Conservation (phyloP, 768 basidiomycete genomes). For the Favolaschia claudopus region DNA sequence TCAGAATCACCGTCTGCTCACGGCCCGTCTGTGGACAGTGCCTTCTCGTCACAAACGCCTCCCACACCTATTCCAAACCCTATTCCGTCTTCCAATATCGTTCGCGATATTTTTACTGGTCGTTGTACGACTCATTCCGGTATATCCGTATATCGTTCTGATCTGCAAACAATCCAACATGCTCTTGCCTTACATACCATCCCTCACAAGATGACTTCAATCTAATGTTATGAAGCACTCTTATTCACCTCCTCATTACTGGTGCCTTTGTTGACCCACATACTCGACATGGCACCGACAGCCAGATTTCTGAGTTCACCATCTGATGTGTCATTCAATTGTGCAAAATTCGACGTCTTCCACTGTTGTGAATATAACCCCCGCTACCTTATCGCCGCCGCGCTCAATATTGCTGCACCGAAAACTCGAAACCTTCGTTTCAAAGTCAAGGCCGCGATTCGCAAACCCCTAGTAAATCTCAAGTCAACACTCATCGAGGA, state of each 20-base stretch:
- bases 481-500: neutral
- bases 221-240: neutral
- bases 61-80: neutral
- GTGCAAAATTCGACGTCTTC: neutral
- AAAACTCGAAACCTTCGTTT: neutral
- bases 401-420: neutral
- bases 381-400: neutral
- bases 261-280: neutral
- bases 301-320: neutral
- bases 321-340: too few species aligned
- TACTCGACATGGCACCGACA: neutral
- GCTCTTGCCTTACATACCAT: neutral
- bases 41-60: too few species aligned
- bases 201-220: neutral
- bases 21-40: too few species aligned
- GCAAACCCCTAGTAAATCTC: neutral
- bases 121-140: neutral
- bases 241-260: neutral
- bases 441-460: neutral
- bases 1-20: neutral
- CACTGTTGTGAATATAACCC: neutral
- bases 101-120: neutral
- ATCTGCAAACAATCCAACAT: neutral
- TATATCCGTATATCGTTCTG: neutral
- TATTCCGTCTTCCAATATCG: neutral